Evolutionary conservation across 2,329 filamentous ascomycete genomes (phyloP), one percentile per base, ranked within the genome.

Genomic region (Phialemoniopsis sp.): DNA sequence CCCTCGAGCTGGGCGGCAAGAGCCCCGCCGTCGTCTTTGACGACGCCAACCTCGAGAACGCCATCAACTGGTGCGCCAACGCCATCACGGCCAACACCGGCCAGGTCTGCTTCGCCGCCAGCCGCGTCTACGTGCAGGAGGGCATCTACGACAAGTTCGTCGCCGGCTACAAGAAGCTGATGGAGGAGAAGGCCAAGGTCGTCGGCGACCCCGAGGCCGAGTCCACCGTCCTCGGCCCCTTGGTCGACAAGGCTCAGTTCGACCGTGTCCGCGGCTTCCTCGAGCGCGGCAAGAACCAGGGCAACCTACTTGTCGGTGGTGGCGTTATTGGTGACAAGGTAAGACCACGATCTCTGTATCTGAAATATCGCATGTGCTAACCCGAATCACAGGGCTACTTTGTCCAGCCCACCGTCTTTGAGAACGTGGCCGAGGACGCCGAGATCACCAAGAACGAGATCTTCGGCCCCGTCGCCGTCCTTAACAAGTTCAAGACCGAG

Each of bases 41-140:
- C 3, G 80, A 85, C 48, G 78, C 76, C 6, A 72, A 82, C 39
- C 51, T 85, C 21, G 76, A 82, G 15, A 71, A 69, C 46, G 81
- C 81, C n/a, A 78, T 50, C 8, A 46, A 26, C 26, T 64, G 60
- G 59, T 54, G 53, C 17, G 51, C 50, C n/a, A 59, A 62, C 43
- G 50, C 60, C 6, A 58, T 88, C 70, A 81, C 85, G 63, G 78
- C 79, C 41, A 87, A 87, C 49, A 81, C 79, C 0, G 84, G 84
- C 15, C 84, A 88, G 57, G 80, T 87, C 29, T 88, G 84, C 66
- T 85, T 84, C 26, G 87, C 87, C 48, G 81, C 82, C 4, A 85
- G 81, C 1, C 67, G 84, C 3, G 80, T 88, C 5, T 87, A 87
- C 58, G 74, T 88, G 3, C 82, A 82, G 2, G 61, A 67, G 34